Evolutionary conservation across 176 grass and related monocot species (phyloP), one percentile per base, ranked within the genome.

Genomic region (Carex littledalei): DNA sequence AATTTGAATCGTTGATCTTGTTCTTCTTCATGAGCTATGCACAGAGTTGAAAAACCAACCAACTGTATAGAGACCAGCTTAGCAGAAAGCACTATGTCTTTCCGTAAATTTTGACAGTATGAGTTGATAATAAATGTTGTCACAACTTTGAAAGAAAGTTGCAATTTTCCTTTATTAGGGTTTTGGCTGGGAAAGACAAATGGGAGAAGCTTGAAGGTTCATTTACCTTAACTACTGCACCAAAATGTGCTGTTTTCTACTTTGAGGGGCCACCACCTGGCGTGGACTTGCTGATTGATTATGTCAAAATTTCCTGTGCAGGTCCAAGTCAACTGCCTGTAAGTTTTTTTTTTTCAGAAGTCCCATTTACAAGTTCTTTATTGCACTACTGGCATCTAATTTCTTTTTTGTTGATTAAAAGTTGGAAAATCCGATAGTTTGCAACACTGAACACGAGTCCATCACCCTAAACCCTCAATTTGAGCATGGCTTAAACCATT

Each of bases 121-220:
- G 14, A 65, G 63, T 65, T 24, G 54, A 62, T 31, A 12, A 41
- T 81, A 55, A 20, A 39, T 61, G 32, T 24, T 45, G 15, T 81
- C 32, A 41, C 37, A 81, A 77, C 4, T 31, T 77, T 77, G 11
- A 55, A 77, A 29, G 47, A 22, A 55, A 77, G 49, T 31, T 81
- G 57, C 17, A 18, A 84, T 53, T 65, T 75, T 73, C 14, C 26
- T 88, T 47, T 76, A 24, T 84, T 67, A 88, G 86, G 60, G 68
- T 82, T 50, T 57, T 72, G 53, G 68, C 61, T 29, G 78, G 80
- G 20, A 84, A 78, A 68, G 81, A 78, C 45, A 62, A 69, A 63
- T 97, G 92, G 94, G 92, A 91, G 66, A 97, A 90, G 86, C 83
- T 97, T 66, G 92, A 94, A 90, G 92, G 94, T 87, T 91, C 89